Evolutionary conservation across 192 early-diverging fungal genomes (phyloP).

Genomic region (Geosiphon pyriformis): DNA sequence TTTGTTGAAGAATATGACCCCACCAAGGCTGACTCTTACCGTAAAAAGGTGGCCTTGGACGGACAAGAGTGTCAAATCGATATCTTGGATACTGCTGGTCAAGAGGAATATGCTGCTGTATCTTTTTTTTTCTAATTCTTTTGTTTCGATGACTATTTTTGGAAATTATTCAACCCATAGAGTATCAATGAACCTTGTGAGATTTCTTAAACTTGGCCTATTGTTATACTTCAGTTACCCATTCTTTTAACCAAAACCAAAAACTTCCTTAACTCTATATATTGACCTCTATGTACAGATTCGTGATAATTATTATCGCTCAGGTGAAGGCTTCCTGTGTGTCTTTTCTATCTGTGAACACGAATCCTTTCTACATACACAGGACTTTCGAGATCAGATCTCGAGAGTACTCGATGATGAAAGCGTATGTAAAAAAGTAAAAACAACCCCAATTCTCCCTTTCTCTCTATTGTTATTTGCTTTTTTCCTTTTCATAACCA

Average conservation of each 20-base stretch:
- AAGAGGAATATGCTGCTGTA: conserved; percentile 87
- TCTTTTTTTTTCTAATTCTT: too few species aligned
- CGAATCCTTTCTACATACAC: conserved; percentile 74
- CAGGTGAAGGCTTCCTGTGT: conserved; percentile 80
- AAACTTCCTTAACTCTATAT: too few species aligned
- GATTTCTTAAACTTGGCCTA: too few species aligned
- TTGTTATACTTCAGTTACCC: too few species aligned
- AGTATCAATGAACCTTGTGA: too few species aligned
- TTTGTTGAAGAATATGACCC: conserved; percentile 94
- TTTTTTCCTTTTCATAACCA: background rate
- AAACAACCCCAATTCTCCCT: conserved; percentile 1
- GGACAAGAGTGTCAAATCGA: conserved; percentile 78
- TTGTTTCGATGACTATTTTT: too few species aligned
- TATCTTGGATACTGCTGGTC: conserved; percentile 85
- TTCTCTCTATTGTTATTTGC: conserved; percentile 4
- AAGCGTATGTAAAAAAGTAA: conserved; percentile 34
- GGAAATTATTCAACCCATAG: too few species aligned
- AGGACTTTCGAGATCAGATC: conserved; percentile 85
- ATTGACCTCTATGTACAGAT: too few species aligned
- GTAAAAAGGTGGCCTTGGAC: conserved; percentile 75
- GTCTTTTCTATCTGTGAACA: conserved; percentile 79
- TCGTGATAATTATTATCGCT: conserved; percentile 80
- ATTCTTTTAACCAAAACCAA: too few species aligned
- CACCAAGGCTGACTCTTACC: conserved; percentile 87
- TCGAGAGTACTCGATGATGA: conserved; percentile 80